Evolutionary conservation across 345 rosid species (phyloP).

Genomic region (Gossypium stocksii): DNA sequence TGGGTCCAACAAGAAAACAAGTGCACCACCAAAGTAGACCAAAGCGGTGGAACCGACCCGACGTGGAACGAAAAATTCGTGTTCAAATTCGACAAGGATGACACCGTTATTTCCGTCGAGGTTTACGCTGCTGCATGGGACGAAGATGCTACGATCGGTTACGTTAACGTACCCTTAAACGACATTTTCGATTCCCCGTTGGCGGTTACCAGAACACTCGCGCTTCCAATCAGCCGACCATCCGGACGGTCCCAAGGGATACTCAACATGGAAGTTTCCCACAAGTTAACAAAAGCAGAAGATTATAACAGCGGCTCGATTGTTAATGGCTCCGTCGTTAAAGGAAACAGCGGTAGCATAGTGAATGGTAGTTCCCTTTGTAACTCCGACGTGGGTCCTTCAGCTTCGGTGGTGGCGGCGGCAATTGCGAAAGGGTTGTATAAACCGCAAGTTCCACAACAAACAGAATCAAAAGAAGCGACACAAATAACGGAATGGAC

Average conservation of each 20-base stretch:
- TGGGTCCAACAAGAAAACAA: conserved; percentile 70
- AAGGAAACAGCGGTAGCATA: conserved; percentile 28
- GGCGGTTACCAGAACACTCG: conserved; percentile 31
- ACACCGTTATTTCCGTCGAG: conserved; percentile 61
- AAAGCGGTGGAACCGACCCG: conserved; percentile 56
- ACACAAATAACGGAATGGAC: conserved; percentile 51
- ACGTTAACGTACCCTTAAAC: conserved; percentile 53
- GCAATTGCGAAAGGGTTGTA: conserved; percentile 85
- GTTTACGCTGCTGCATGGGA: conserved; percentile 85
- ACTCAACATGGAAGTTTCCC: conserved; percentile 63
- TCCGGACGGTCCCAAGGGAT: conserved; percentile 87
- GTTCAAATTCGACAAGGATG: conserved; percentile 68
- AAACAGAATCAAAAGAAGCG: conserved; percentile 18
- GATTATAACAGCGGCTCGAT: conserved; percentile 18
- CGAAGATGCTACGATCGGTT: conserved; percentile 62
- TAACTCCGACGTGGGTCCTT: conserved; percentile 75
- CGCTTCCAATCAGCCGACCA: conserved; percentile 63
- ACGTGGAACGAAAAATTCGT: conserved; percentile 86
- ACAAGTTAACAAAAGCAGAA: conserved; percentile 19
- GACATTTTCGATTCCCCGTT: conserved; percentile 35
- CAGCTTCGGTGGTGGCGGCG: conserved; percentile 93
- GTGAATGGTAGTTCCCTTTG: conserved; percentile 52
- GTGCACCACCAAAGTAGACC: conserved; percentile 68
- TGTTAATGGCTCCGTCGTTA: neutral
- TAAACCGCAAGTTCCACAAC: conserved; percentile 25